Percentiles rank a stretch among this genome's conserved stretches.
Conservation (phyloP, 805 yeast genomes). For the Starmerella davenportii region DNA sequence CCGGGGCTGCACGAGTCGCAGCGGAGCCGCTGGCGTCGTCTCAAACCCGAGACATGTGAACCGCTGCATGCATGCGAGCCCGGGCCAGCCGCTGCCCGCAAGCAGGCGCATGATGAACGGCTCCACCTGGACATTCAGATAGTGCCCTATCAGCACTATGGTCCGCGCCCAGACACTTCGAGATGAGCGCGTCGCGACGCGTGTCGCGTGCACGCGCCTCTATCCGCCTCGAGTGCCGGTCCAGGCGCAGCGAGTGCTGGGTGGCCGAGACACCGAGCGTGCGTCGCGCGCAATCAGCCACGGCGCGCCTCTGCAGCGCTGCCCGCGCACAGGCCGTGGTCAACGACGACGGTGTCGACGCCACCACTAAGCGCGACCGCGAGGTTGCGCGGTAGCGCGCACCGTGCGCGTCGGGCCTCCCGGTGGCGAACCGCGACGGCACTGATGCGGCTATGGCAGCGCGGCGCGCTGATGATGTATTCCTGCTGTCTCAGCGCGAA, state of each 20-base stretch:
- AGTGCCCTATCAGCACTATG: slow-evolving; percentile 40
- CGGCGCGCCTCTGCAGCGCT: slow-evolving; percentile 34
- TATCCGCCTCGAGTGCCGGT: slow-evolving; percentile 22
- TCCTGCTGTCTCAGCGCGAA: too few relatives aligned
- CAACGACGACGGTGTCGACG: slow-evolving; percentile 60
- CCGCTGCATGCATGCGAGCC: slow-evolving; percentile 38
- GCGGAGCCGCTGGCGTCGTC: not conserved
- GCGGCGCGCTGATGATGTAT: too few relatives aligned
- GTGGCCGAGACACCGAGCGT: slow-evolving; percentile 22
- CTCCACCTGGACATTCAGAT: slow-evolving; percentile 53
- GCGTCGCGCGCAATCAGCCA: slow-evolving; percentile 17
- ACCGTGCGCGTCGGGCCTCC: slow-evolving; percentile 7
- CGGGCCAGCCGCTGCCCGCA: slow-evolving; percentile 32
- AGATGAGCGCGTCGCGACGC: slow-evolving; percentile 31
- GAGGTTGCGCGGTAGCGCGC: slow-evolving; percentile 16
- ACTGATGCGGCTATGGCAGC: too few relatives aligned
- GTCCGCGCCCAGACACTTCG: slow-evolving; percentile 26
- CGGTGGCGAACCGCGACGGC: slow-evolving; percentile 3
- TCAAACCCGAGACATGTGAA: slow-evolving; percentile 9
- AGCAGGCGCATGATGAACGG: slow-evolving; percentile 42
- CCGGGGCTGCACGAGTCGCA: slow-evolving; percentile 35
- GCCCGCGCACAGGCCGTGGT: slow-evolving; percentile 38
- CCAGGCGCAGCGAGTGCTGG: slow-evolving; percentile 19
- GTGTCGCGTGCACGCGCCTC: slow-evolving; percentile 44
- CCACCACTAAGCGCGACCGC: slow-evolving; percentile 64